These are phyloP conservation scores for Penicillium parvum DNA, from an alignment of 495 filamentous ascomycete genomes.

Conservation along the genomic window DNA sequence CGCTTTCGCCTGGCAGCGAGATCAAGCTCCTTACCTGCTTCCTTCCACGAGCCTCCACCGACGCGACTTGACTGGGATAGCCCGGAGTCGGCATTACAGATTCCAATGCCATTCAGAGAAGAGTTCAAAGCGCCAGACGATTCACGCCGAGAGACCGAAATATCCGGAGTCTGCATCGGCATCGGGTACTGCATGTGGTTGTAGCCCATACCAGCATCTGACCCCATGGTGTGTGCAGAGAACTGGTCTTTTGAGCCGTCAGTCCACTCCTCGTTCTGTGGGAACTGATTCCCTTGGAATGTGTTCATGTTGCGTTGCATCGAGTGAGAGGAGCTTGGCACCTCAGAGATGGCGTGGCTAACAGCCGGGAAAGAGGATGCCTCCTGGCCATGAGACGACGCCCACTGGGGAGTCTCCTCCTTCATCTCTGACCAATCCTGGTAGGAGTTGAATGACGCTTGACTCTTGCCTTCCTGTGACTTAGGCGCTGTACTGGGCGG, in stretches of 20 bases:
- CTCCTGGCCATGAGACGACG: constrained; percentile 24
- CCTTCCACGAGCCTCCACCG: constrained; percentile 34
- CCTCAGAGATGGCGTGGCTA: constrained; percentile 22
- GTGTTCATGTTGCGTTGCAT: constrained; percentile 13
- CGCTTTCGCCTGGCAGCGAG: constrained; percentile 52
- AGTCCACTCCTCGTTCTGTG: constrained; percentile 29
- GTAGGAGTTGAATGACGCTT: constrained; percentile 20
- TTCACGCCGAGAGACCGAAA: constrained; percentile 31
- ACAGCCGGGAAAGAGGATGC: constrained; percentile 19
- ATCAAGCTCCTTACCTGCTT: constrained; percentile 44
- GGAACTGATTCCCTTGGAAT: constrained; percentile 17
- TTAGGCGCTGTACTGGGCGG: constrained; percentile 15
- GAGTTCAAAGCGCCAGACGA: constrained; percentile 41
- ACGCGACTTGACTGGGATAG: constrained; percentile 25
- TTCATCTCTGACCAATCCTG: constrained; percentile 33
- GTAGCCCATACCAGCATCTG: constrained; percentile 27
- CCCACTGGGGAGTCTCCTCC: constrained; percentile 33
- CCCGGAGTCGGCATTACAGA: constrained; percentile 26
- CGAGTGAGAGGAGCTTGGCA: constrained; percentile 16
- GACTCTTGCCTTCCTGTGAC: constrained; percentile 11
- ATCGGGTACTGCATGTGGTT: constrained; percentile 31
- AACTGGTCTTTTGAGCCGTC: constrained; percentile 21
- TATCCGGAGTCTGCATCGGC: constrained; percentile 32
- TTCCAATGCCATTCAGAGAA: constrained; percentile 39
- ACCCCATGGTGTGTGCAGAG: constrained; percentile 18